Evolutionary conservation across 768 basidiomycete genomes (phyloP), one percentile per base, ranked within the genome.

Genomic region (Mycena albidolilacea): DNA sequence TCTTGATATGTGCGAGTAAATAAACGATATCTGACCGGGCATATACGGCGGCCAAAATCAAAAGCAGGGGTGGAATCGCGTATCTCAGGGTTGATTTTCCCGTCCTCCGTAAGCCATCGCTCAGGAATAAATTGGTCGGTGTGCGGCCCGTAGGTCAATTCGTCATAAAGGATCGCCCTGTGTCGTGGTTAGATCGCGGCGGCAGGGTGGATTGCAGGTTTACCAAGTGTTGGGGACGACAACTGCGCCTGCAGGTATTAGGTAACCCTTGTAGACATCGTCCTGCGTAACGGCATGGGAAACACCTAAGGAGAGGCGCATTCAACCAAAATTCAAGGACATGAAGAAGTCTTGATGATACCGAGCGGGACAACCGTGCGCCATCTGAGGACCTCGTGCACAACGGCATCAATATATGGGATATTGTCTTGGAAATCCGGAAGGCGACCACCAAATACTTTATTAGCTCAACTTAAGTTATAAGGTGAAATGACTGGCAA

Each of bases 341-440:
- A 43, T 5, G 46, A 14, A 7, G 46, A 48, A 48, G 1, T 43
- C 12, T 9, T 9, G 41, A 9, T 6, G 12, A 7, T 38, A 50
- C 59, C 59, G 11, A 55, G 61, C 57, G 70, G 70, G 15, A 38
- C 6, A 19, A 78, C 76, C 1, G 74, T 64, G 21, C 62, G 62
- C 77, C 77, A 78, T 55, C 77, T 48, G 0, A 78, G 62, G 2
- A 74, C 70, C 57, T 78, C 77, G 35, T 60, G 61, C 2, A 78
- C 52, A 10, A 77, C 30, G 30, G 78, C 78, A 30, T 77, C 75
- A 12, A 80, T 43, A 62, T 80, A 81, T 10, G 79, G 78, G 5
- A 82, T 75, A 14, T 70, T 39, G 43, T 82, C 81, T 3, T 57
- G 52, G 38, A 81, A 72, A 19, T 75, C 77, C 0, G 82, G 82